A percentile compares a stretch with the other conserved stretches of the same genome.
These are phyloP conservation scores for Solanum chaucha DNA, from an alignment of 257 asterid species.

Conservation along the genomic window DNA sequence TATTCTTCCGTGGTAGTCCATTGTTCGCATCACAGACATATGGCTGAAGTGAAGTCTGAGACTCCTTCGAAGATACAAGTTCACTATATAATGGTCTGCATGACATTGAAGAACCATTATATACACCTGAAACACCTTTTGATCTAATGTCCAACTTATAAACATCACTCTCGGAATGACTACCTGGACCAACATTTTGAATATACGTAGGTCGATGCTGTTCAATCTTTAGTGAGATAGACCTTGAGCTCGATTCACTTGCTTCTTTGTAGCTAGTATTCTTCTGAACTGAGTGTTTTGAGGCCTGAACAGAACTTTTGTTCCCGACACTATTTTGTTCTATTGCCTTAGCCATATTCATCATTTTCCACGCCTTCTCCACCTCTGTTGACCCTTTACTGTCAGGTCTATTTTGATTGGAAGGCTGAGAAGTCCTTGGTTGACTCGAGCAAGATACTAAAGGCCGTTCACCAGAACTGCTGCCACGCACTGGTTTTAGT, in stretches of 20 bases:
- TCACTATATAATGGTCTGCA: slow-evolving; percentile 1
- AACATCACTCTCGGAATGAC: not conserved
- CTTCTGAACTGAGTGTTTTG: slow-evolving; percentile 18
- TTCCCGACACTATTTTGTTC: slow-evolving; percentile 4
- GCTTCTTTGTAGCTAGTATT: slow-evolving; percentile 4
- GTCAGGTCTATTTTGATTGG: slow-evolving; percentile 12
- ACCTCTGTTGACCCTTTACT: slow-evolving; percentile 20
- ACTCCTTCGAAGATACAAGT: slow-evolving; percentile 9
- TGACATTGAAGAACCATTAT: not conserved
- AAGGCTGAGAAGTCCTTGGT: slow-evolving; percentile 13
- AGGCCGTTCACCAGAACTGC: slow-evolving; percentile 3
- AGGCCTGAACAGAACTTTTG: slow-evolving; percentile 2
- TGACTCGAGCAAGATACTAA: slow-evolving; percentile 14
- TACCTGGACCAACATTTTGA: slow-evolving; percentile 2
- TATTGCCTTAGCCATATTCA: slow-evolving; percentile 45
- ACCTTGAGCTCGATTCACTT: not conserved
- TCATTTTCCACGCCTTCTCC: slow-evolving; percentile 65
- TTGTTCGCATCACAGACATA: not conserved
- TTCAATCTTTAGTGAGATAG: slow-evolving; percentile 8
- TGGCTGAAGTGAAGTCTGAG: not conserved
- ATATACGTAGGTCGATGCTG: slow-evolving; percentile 1
- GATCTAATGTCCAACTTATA: not conserved
- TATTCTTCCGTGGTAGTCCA: slow-evolving; percentile 3
- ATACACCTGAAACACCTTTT: not conserved
- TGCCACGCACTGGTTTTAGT: slow-evolving; percentile 6